These are phyloP conservation scores for Fraxinus dipetala DNA, from an alignment of 305 asterid genomes.

Conservation along the genomic window DNA sequence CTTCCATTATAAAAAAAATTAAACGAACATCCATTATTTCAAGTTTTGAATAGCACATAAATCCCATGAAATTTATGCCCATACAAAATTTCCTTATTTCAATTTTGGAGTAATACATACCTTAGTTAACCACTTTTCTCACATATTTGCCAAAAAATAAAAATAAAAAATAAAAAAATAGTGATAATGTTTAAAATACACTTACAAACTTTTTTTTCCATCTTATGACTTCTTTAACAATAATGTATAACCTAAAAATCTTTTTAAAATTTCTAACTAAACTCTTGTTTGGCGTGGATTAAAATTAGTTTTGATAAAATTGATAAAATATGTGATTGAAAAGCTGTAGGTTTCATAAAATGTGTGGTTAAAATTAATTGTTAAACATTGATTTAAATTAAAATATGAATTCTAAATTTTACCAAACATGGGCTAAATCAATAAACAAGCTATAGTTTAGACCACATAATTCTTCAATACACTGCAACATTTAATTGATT, in stretches of 20 bases:
- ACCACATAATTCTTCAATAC: neutral
- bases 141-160: neutral
- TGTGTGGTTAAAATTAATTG: too few relatives aligned
- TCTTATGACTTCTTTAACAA: neutral
- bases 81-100: neutral
- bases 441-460: neutral
- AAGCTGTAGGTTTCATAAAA: too few relatives aligned
- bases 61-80: neutral
- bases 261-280: too few relatives aligned
- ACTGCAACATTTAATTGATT: neutral
- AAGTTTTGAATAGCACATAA: neutral
- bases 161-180: too few relatives aligned
- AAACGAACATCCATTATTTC: neutral
- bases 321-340: too few relatives aligned
- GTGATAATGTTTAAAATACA: neutral
- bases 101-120: neutral
- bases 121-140: neutral
- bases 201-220: too few relatives aligned
- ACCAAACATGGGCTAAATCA: neutral
- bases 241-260: neutral
- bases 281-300: too few relatives aligned
- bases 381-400: too few relatives aligned
- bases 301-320: too few relatives aligned
- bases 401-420: too few relatives aligned
- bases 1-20: neutral